Evolutionary conservation across 352 stramenopile species (phyloP), one percentile per base, ranked within the genome.

Genomic region (Globisporangium cylindrosporum): DNA sequence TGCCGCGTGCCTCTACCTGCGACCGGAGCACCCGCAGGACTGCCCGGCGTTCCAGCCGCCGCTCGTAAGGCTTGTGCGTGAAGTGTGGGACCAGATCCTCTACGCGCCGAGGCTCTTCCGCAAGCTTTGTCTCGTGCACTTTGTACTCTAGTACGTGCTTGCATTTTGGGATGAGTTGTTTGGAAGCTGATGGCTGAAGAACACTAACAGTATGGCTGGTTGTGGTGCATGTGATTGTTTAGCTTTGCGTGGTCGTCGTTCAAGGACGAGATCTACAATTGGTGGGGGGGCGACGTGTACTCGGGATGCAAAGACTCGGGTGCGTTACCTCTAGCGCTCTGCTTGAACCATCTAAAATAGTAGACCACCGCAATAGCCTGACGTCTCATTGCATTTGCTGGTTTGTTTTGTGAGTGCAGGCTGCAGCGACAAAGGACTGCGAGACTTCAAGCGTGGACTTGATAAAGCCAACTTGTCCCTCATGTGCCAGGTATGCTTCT

Each of bases 211-310:
- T 59, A 6, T 6, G n/a, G 6, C n/a, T 4, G 8, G 25, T 4
- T 38, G 41, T 12, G 4, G 15, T 27, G 4, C 25, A 10, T 68
- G 22, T 1, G 53, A 54, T 22, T 59, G 29, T 3, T 46, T 49
- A 90, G 81, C 68, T 92, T 90, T 48, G 84, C 83, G 10, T 93
- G 83, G 83, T 79, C 76, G 22, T 76, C 82, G n/a, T 93, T 93
- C 32, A 82, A 83, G 51, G 81, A 90, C 63, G 81, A 90, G 65
- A 81, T 82, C 48, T 93, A 86, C 67, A 77, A 80, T 48, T 93
- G 86, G 86, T 93, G 86, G 86, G 82, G 79, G 6, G 76, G 75
- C 15, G 79, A 89, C 58, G 86, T 93, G 3, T 93, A 90, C 66
- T 55, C 65, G 34, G 86, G 86, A 29, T 93, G 86, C 79, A 91